These are phyloP conservation scores for Aurinia saxatilis DNA, from an alignment of 345 rosid genomes.

Conservation along the genomic window DNA sequence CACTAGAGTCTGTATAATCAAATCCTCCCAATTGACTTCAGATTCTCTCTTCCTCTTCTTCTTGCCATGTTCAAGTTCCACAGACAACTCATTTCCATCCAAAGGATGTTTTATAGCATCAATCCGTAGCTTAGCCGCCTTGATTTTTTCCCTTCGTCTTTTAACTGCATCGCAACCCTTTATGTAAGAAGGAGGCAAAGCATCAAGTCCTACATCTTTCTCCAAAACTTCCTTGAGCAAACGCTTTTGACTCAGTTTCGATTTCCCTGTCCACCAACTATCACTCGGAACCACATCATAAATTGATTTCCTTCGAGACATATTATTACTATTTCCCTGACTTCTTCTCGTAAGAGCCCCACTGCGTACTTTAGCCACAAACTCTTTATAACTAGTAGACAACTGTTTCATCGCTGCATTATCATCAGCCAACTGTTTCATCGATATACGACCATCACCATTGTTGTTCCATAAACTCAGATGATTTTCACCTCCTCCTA, in stretches of 20 bases:
- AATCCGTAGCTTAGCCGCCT: constrained; percentile 59
- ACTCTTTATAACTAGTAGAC: constrained; percentile 36
- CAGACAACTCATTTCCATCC: not conserved
- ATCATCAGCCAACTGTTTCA: constrained; percentile 41
- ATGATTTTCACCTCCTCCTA: constrained; percentile 14
- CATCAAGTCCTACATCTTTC: constrained; percentile 58
- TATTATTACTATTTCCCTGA: not conserved
- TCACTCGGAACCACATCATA: constrained; percentile 15
- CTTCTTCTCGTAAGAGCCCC: constrained; percentile 5
- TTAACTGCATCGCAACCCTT: constrained; percentile 38
- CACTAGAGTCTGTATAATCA: constrained; percentile 72
- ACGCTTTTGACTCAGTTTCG: constrained; percentile 59
- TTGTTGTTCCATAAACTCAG: not conserved
- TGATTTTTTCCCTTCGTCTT: constrained; percentile 57
- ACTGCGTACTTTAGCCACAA: constrained; percentile 24
- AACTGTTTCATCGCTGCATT: constrained; percentile 45
- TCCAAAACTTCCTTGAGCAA: constrained; percentile 58
- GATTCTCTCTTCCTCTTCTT: constrained; percentile 34
- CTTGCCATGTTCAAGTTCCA: constrained; percentile 30
- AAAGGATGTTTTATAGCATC: constrained; percentile 40
- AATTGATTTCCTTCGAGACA: not conserved
- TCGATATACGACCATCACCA: constrained; percentile 37
- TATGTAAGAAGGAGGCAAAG: constrained; percentile 62
- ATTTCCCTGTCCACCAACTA: constrained; percentile 85
- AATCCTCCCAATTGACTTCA: constrained; percentile 79